Base-by-base conservation (phyloP, 139 green algal genomes). In the Chlamydomonas sp. region DNA sequence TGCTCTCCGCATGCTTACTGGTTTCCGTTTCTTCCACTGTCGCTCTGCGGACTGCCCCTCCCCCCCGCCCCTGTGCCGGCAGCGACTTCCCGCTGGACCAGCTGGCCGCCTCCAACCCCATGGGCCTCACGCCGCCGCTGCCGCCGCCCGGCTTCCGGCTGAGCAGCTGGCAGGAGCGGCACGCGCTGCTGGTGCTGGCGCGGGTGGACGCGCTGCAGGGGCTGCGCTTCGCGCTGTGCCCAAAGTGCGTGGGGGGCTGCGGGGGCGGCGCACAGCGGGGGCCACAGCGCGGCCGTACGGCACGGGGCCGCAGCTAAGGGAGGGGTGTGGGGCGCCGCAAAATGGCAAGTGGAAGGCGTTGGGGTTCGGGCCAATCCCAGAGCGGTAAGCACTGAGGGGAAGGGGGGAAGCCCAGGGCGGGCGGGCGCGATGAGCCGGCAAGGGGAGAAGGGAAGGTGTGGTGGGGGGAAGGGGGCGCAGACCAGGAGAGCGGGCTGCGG, bases 191-290 rank as follows among this genome's bases (percentile, higher is more conserved):
- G 78, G 83, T 96, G 69, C 88, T 96, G 14, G 79, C 89, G 66
- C 69, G 79, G 12, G 92, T 92, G 7, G 93, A 96, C 67, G 93
- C 97, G 79, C 91, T 98, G 76, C 92, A 98, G 82, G 92, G 97
- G 84, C 92, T 98, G 89, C 92, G 96, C 49, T 98, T 95, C 69
- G 94, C 96, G 78, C 90, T 98, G 58, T 97, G 94, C 84, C 96
- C 96, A 4, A 97, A 94, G 91, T 94, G 83, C 74, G 89, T 81
- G 49, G n/a, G 58, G 3, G 15, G 81, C 18, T 66, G 64, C 6
- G 9, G 5, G 7, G 20, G 14, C 57, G 12, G 31, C 68, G 4
- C 67, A 75, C 20, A 57, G 69, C 7, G 14, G 69, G 69, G 15
- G 69, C 14, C 5, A 7, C 14, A 15, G 4, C 81, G 14, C 59